Base-by-base conservation (phyloP, 352 stramenopile genomes). In the Pythium grandisporangium region DNA sequence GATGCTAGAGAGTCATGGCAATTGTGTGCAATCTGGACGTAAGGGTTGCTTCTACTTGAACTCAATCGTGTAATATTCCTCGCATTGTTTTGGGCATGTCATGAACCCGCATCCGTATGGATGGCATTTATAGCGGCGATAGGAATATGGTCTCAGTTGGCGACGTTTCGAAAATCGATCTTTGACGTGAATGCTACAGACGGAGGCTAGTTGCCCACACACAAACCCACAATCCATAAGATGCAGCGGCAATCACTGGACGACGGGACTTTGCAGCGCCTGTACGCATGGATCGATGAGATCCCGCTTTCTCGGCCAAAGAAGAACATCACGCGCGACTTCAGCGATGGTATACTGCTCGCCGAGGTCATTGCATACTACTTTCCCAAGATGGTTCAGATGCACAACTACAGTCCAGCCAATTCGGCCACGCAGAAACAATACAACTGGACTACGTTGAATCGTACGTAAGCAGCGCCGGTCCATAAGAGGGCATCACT, bases 401-500 rank as follows among this genome's bases (percentile, higher is more conserved):
- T 98, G 63, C 93, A 98, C 67, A 98, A 98, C 65, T 98, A 98
- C 73, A 90, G 75, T 45, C 58, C 89, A 5, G 90, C 90, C 8
- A 98, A 97, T 60, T 89, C 82, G 20, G 61, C 93, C 39, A 72
- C 71, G 36, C 93, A 98, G 56, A 98, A 98, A 63, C 66, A 97
- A 41, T 97, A 98, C 69, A 98, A 98, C 58, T 97, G 89, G 85
- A 90, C 87, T 42, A 98, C 93, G 25, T 66, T 98, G 25, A 97
- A 97, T 54, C 70, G 79, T 79, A 55, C 60, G 70, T 21, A n/a
- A n/a, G n/a, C n/a, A n/a, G n/a, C n/a, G n/a, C n/a, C n/a, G n/a
- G n/a, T n/a, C n/a, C n/a, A n/a, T n/a, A n/a, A n/a, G n/a, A n/a
- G n/a, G n/a, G n/a, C n/a, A n/a, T n/a, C n/a, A n/a, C n/a, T n/a